Evolutionary conservation across 2,329 filamentous ascomycete genomes (phyloP).

Genomic region (Neofusicoccum sp.): DNA sequence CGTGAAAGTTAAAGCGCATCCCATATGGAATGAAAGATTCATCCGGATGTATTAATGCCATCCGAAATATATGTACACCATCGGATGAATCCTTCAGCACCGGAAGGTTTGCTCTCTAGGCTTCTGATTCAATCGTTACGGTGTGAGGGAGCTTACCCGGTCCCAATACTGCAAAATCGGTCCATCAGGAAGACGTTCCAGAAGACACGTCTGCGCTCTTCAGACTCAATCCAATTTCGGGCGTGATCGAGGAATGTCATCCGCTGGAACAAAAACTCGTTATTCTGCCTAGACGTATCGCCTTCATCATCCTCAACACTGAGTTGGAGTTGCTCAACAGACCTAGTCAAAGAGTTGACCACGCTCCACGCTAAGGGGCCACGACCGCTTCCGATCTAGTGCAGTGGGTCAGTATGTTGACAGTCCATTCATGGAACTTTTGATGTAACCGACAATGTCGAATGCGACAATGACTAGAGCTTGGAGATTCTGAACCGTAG

Average conservation of each 20-base stretch:
- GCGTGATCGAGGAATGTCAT: constrained; percentile 36
- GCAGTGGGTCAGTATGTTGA: background rate
- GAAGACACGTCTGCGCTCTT: constrained; percentile 39
- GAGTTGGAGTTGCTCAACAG: constrained; percentile 35
- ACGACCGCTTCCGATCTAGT: constrained; percentile 33
- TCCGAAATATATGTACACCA: no score
- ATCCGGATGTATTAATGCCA: no score
- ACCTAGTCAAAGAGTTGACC: constrained; percentile 35
- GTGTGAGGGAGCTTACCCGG: constrained; percentile 5
- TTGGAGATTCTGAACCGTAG: constrained; percentile 36
- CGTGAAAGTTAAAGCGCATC: background rate
- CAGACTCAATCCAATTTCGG: constrained; percentile 32
- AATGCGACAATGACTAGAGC: constrained; percentile 38
- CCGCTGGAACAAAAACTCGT: constrained; percentile 33
- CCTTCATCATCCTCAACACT: constrained; percentile 32
- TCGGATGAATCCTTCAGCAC: no score
- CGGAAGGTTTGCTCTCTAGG: no score
- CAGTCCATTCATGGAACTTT: background rate
- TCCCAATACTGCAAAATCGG: constrained; percentile 37
- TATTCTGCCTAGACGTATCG: constrained; percentile 4
- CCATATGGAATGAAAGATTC: no score
- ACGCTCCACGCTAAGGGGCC: constrained; percentile 37
- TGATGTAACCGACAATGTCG: constrained; percentile 26
- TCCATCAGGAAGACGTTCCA: constrained; percentile 41
- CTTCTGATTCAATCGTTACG: no score